Percentiles rank a stretch among this genome's conserved stretches.
phyloP scores from a whole-genome alignment of 192 early-diverging fungal species.

The Gorgonomyces haynaldii region DNA sequence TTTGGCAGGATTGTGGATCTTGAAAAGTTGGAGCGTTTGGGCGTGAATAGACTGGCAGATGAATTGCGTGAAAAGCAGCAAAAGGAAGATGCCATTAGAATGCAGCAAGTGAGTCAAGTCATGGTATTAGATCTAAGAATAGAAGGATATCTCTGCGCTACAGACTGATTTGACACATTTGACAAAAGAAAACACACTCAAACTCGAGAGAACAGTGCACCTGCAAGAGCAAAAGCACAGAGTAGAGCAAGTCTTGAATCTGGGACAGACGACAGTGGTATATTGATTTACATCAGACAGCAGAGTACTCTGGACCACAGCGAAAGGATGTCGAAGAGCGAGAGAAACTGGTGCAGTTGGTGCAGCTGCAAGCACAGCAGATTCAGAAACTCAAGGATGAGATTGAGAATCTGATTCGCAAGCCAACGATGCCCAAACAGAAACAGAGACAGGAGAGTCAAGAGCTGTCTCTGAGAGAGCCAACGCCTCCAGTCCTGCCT shows the following conservation, averaged over 20 bases:
- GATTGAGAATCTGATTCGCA: slow-evolving; percentile 41
- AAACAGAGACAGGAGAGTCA: background rate
- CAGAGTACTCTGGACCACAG: slow-evolving; percentile 38
- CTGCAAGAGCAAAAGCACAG: slow-evolving; percentile 30
- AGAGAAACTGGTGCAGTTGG: slow-evolving; percentile 31
- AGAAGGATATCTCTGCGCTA: slow-evolving; percentile 25
- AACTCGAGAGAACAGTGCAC: slow-evolving; percentile 31
- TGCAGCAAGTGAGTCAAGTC: slow-evolving; percentile 30
- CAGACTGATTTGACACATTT: slow-evolving; percentile 33
- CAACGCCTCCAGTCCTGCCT: too few species aligned
- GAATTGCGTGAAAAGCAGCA: slow-evolving; percentile 47
- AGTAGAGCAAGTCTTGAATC: slow-evolving; percentile 36
- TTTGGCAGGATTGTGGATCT: slow-evolving; percentile 52
- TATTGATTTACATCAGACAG: slow-evolving; percentile 7
- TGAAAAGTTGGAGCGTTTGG: slow-evolving; percentile 49
- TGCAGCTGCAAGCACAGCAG: slow-evolving; percentile 34
- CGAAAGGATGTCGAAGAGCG: slow-evolving; percentile 38
- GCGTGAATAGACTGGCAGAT: slow-evolving; percentile 48
- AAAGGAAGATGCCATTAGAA: slow-evolving; percentile 37
- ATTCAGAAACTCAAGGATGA: slow-evolving; percentile 41
- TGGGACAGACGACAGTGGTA: slow-evolving; percentile 39
- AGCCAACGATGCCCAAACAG: slow-evolving; percentile 11
- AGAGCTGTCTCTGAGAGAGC: too few species aligned
- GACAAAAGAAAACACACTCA: slow-evolving; percentile 37
- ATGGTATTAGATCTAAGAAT: slow-evolving; percentile 18